These are phyloP conservation scores for Glomus cerebriforme DNA, from an alignment of 192 early-diverging fungal species.

Conservation along the genomic window DNA sequence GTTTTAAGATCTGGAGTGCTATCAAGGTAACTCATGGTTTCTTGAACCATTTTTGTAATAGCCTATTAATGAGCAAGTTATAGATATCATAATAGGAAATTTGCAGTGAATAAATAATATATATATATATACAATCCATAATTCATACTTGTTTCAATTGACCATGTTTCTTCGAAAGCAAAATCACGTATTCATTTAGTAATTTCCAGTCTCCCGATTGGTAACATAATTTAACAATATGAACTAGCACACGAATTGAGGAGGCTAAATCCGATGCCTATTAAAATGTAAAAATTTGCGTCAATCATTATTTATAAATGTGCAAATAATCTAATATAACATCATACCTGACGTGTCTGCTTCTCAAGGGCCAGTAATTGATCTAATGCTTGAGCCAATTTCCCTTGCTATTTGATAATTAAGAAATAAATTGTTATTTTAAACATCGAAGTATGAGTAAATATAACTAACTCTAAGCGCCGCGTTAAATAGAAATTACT, in stretches of 20 bases:
- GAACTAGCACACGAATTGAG: constrained; percentile 82
- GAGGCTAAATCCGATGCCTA: constrained; percentile 88
- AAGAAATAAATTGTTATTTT: not conserved
- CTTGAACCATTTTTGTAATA: constrained; percentile 92
- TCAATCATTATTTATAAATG: not conserved
- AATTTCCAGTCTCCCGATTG: constrained; percentile 81
- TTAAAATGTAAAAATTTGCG: not conserved
- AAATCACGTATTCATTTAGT: constrained; percentile 88
- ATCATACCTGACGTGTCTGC: constrained; percentile 85
- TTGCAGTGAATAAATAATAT: not conserved
- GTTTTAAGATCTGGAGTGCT: constrained; percentile 77
- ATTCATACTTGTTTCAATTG: constrained; percentile 79
- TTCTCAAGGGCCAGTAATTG: constrained; percentile 87
- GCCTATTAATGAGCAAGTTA: constrained; percentile 55
- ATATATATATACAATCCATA: too few relatives aligned
- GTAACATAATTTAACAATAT: constrained; percentile 74
- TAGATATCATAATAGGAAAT: not conserved
- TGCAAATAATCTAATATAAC: not conserved
- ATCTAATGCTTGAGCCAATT: constrained; percentile 85
- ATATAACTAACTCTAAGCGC: not conserved
- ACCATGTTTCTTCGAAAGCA: constrained; percentile 97
- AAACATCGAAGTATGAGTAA: not conserved
- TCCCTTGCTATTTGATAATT: constrained; percentile 55
- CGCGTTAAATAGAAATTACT: constrained; percentile 40
- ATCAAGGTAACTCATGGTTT: constrained; percentile 88